A percentile compares a stretch with the other conserved stretches of the same genome.
Evolutionary conservation across 2,329 filamentous ascomycete species (phyloP).

Genomic region (Aspergillus clavatus): DNA sequence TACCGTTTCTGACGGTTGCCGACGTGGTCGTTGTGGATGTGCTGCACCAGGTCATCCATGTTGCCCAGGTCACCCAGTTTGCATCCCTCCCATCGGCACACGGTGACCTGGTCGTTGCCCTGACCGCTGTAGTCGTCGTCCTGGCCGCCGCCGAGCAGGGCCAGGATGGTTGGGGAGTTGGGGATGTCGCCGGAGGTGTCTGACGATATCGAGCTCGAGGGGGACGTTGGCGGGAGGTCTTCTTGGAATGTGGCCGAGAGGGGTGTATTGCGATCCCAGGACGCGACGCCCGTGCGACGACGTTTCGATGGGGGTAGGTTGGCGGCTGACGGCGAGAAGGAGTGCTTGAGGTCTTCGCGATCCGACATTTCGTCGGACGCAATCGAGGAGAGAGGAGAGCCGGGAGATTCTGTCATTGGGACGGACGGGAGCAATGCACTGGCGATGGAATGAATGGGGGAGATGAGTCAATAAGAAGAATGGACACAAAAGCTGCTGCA

Average conservation of each 20-base stretch:
- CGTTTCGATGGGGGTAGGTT: conserved; percentile 47
- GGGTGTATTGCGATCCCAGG: conserved; percentile 49
- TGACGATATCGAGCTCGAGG: conserved; percentile 70
- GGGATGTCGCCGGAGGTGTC: conserved; percentile 86
- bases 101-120: conserved; percentile 67
- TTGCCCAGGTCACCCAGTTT: conserved; percentile 65
- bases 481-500: conserved; percentile 1
- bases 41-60: conserved; percentile 76
- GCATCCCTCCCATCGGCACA: conserved; percentile 75
- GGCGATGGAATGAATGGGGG: conserved; percentile 1
- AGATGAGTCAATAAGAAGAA: conserved; percentile 3
- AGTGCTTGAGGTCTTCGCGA: conserved; percentile 52
- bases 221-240: conserved; percentile 43
- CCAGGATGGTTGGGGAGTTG: conserved; percentile 57
- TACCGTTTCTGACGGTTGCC: conserved; percentile 92
- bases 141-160: conserved; percentile 37
- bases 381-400: conserved; percentile 61
- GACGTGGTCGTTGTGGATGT: conserved; percentile 91
- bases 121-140: conserved; percentile 66
- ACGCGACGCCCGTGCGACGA: conserved; percentile 41
- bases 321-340: conserved; percentile 42
- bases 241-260: conserved; percentile 40
- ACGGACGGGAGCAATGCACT: too few species aligned
- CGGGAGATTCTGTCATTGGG: conserved; percentile 52
- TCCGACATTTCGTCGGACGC: conserved; percentile 57